Base-by-base conservation (phyloP, 305 asterid genomes). In the Petunia hybrid region DNA sequence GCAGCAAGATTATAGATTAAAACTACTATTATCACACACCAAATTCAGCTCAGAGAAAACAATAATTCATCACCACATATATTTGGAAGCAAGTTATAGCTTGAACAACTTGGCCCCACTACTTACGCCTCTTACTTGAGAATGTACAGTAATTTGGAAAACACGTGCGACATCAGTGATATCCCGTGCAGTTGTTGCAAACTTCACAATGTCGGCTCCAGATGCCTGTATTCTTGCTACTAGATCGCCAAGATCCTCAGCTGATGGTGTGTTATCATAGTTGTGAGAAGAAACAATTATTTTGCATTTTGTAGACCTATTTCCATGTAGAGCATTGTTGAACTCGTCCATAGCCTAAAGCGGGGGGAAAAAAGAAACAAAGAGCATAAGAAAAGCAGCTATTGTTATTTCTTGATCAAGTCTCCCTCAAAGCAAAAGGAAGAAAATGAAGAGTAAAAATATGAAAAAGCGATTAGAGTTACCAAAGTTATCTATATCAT, bases 131-230 rank as follows among this genome's bases (percentile, higher is more conserved):
- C 98, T 89, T 90, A 96, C 99, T 88, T 96, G 99, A 63, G 91
- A 93, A 89, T 96, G 99, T 68, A 94, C 97, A 7, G 92, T 89
- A 81, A 96, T 92, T 87, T 94, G 93, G 78, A 96, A 90, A 76
- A 96, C 93, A 80, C 98, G 94, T 6, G 98, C 97, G 10, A 90
- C 97, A 71, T 96, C 98, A 0, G 95, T 92, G 88, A 96, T 88
- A 87, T 94, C 97, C 82, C 80, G 67, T 68, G 98, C 98, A 53
- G 98, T 94, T 63, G 99, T 96, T 66, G 99, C 99, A 80, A 96
- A 87, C 87, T 96, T 94, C 77, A 96, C 95, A 8, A 96, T 91
- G 91, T 96, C 99, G 22, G 98, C 99, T 59, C 99, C 99, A 67
- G 93, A 87, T 79, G 95, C 98, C 88, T 94, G 99, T 86, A 96